A percentile compares a stretch with the other conserved stretches of the same genome.
phyloP scores from a whole-genome alignment of 345 rosid species.

The Geranium brycei region DNA sequence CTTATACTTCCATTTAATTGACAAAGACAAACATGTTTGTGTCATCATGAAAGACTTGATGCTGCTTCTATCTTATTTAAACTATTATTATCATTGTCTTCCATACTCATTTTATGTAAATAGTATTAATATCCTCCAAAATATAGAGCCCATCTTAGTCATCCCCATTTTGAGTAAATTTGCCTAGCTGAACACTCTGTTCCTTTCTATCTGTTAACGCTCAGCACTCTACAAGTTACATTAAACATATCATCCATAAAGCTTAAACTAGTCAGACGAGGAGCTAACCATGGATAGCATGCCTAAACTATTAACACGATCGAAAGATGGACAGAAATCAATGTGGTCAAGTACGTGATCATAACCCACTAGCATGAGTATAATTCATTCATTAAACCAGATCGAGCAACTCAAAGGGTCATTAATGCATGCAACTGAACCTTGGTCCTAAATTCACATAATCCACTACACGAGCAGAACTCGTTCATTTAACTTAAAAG shows the following conservation, averaged over 20 bases:
- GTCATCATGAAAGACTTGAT: no score
- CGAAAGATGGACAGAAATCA: background rate
- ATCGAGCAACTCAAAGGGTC: background rate
- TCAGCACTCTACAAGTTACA: background rate
- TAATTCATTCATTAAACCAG: background rate
- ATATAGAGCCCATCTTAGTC: no score
- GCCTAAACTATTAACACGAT: background rate
- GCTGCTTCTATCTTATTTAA: no score
- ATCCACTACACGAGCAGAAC: background rate
- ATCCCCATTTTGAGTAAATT: no score
- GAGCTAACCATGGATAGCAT: background rate
- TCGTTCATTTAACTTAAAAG: background rate
- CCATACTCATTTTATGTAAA: no score
- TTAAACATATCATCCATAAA: background rate
- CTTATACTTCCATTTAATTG: no score
- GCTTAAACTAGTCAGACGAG: background rate
- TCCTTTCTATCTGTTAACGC: background rate
- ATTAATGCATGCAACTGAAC: background rate
- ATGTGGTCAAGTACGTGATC: no score
- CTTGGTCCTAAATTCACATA: background rate
- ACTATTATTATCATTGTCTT: no score
- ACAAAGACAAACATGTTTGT: no score
- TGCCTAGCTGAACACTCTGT: background rate
- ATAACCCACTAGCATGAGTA: background rate
- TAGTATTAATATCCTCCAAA: no score